Evolutionary conservation across 345 rosid genomes (phyloP), one percentile per base, ranked within the genome.

Genomic region (Hirschfeldia incana): DNA sequence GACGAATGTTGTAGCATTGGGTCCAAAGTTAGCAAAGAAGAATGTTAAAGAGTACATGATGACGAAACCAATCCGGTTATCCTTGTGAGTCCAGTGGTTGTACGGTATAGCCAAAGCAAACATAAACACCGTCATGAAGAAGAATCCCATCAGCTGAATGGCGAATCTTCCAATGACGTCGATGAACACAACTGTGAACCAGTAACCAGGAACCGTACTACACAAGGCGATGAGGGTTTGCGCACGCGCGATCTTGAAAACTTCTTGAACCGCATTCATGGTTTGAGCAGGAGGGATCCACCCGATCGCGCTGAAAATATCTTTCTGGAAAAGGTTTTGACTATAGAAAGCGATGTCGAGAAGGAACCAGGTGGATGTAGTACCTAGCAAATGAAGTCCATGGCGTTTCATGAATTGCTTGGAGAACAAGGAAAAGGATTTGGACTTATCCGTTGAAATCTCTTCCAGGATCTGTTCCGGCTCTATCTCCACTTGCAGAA

Each of bases 11-110:
- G 96, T 92, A 12, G 94, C 94, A 30, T 92, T 92, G 21, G 97
- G 97, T 60, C 97, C 97, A 26, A 91, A 92, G 84, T 92, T 91
- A 1, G 97, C 89, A 8, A 92, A 92, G 86, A 92, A 92, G 86
- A 92, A 92, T 39, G 97, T 91, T 12, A 91, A 63, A 0, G 94
- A 88, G 83, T 92, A 92, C 76, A 92, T 74, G 13, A 86, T 13
- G 7, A 92, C 94, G 32, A 92, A 92, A 36, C 97, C 94, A 0
- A 92, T 87, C 37, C 87, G 76, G 76, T 89, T 86, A 1, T 86
- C 94, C 77, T 78, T 88, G 64, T 86, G 94, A 13, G 89, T 89
- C 97, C 97, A 91, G 79, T 82, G 70, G 26, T 64, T 57, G 80
- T 88, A 89, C 0, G 90, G 88, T 8, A 89, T 80, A 2, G 85